Conservation (phyloP, 2,329 filamentous ascomycete species). For the Paraphoma chrysanthemicola region DNA sequence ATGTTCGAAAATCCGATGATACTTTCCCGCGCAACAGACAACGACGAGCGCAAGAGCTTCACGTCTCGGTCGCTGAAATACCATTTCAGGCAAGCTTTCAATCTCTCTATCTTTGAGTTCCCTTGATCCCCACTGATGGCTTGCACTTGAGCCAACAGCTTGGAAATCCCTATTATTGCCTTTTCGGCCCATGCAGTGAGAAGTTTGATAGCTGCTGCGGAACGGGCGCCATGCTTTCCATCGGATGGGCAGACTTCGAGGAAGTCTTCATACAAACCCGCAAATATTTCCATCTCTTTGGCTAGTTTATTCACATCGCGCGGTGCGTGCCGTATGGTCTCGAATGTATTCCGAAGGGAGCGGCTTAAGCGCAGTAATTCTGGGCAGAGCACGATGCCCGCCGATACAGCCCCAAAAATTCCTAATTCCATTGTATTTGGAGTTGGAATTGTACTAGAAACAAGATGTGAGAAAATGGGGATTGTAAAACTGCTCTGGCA, state of each 20-base stretch:
- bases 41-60: slow-evolving; percentile 5
- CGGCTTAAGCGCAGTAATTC: neutral
- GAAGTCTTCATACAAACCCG: slow-evolving; percentile 1
- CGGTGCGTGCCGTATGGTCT: slow-evolving; percentile 6
- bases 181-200: neutral
- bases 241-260: neutral
- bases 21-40: slow-evolving; percentile 9
- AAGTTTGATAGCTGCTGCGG: neutral
- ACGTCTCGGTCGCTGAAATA: slow-evolving; percentile 6
- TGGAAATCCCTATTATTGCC: neutral
- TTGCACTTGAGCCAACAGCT: neutral
- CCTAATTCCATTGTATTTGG: neutral
- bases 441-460: neutral
- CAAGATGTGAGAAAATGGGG: neutral
- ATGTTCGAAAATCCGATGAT: slow-evolving; percentile 8
- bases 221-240: neutral
- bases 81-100: slow-evolving; percentile 8
- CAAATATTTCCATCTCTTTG: slow-evolving; percentile 8
- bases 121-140: neutral
- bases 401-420: neutral
- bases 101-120: neutral
- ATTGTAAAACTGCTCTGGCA: no score
- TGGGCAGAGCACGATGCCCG: neutral
- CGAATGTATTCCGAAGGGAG: neutral
- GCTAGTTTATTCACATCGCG: slow-evolving; percentile 5